Evolutionary conservation across 2,329 filamentous ascomycete species (phyloP), one percentile per base, ranked within the genome.

Genomic region (Aspergillus quadricinctus): DNA sequence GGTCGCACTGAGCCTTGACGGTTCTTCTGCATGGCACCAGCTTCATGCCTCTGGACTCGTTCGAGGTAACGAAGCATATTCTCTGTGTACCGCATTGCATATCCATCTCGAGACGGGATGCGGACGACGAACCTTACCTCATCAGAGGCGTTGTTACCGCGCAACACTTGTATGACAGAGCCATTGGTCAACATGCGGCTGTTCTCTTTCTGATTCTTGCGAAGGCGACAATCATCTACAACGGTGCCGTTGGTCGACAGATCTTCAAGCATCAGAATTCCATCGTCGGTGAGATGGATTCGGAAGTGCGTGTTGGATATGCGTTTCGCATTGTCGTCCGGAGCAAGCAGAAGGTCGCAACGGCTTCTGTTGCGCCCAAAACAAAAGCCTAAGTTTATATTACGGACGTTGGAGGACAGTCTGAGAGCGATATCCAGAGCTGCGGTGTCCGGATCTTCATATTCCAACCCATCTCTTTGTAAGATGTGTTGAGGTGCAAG

Each of bases 261-360:
- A 69, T 99, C 94, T 72, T 96, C 88, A 11, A 97, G 78, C 91
- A 99, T 96, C 61, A 97, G 81, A 55, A 89, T 87, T 28, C 89
- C 90, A 61, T 90, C 85, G n/a, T 86, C 80, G 66, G 95, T 99
- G 65, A 96, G 81, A 69, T 88, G 96, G 59, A 99, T 96, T 53
- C 91, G 88, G 71, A 97, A 99, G 71, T 99, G 94, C n/a, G 89
- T 82, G 69, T 97, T 97, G 78, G 93, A 97, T 57, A 99, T 83
- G 46, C 89, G 83, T 70, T 84, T 88, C 52, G 83, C 78, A 0
- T 83, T 82, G 62, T 93, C 88, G 60, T 86, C 80, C 49, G 90
- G 84, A 64, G 83, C 82, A 49, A 92, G 75, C 56, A 87, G 75
- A 52, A 90, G 79, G 67, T 99, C 94, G 72, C 90, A 94, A 35